These are phyloP conservation scores for Pythium volutum DNA, from an alignment of 352 stramenopile species.

Conservation along the genomic window DNA sequence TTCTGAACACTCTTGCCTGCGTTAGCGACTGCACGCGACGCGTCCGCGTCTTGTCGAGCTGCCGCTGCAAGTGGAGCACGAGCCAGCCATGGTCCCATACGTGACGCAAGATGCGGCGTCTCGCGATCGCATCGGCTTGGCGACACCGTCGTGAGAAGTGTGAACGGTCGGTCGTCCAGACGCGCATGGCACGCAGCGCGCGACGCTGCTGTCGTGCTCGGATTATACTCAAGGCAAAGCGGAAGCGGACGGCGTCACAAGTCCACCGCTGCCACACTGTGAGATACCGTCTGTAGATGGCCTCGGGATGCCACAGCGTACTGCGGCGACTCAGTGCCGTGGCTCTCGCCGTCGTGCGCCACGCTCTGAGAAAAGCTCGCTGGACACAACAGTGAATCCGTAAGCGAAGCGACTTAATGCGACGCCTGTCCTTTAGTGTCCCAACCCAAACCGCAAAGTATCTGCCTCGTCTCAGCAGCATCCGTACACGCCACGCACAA, in stretches of 20 bases:
- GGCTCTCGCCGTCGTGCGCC: slow-evolving; percentile 3
- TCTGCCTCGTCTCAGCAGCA: slow-evolving; percentile 10
- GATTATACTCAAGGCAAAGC: not conserved
- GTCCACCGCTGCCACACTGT: slow-evolving; percentile 15
- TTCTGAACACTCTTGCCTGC: not conserved
- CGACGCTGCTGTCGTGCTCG: not conserved
- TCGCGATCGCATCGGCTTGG: slow-evolving; percentile 9
- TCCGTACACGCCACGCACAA: slow-evolving; percentile 8
- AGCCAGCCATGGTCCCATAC: slow-evolving; percentile 17
- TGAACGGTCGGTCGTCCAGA: slow-evolving; percentile 7
- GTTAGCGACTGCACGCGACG: not conserved
- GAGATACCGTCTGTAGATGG: slow-evolving; percentile 13
- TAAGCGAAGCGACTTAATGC: not conserved
- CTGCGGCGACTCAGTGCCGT: slow-evolving; percentile 3
- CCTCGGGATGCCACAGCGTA: slow-evolving; percentile 20
- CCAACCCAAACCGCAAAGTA: slow-evolving; percentile 18
- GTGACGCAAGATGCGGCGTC: slow-evolving; percentile 6
- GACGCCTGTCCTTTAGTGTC: not conserved
- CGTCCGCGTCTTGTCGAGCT: not conserved
- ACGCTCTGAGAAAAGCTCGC: slow-evolving; percentile 5
- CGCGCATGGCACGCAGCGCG: slow-evolving; percentile 8
- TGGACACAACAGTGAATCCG: not conserved
- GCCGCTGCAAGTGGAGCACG: slow-evolving; percentile 8
- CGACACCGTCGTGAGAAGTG: not conserved
- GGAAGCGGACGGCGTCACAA: slow-evolving; percentile 6